phyloP scores from a whole-genome alignment of 2,329 filamentous ascomycete species.

The Xylaria sp. region DNA sequence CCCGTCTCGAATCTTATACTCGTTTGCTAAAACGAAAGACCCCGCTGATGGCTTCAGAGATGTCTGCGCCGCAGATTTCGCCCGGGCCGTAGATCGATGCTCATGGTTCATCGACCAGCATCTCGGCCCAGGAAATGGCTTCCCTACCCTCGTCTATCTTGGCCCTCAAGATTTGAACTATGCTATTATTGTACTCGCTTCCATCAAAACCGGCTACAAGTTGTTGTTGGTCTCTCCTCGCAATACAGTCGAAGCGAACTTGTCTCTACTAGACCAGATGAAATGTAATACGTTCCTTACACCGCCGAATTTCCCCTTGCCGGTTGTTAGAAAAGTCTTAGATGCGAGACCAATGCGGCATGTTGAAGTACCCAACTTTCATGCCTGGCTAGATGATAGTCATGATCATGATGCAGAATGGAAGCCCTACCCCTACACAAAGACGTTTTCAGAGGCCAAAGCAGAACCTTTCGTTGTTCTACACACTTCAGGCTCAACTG shows the following conservation, averaged over 20 bases:
- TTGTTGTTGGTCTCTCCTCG: conserved; percentile 49
- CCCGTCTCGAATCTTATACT: conserved; percentile 42
- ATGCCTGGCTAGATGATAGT: conserved; percentile 34
- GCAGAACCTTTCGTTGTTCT: conserved; percentile 39
- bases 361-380: conserved; percentile 39
- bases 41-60: conserved; percentile 42
- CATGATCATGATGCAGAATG: not conserved
- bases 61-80: conserved; percentile 34
- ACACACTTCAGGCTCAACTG: conserved; percentile 43
- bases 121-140: conserved; percentile 45
- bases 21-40: conserved; percentile 39
- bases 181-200: conserved; percentile 52
- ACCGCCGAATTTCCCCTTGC: conserved; percentile 39
- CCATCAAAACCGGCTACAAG: conserved; percentile 57
- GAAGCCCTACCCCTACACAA: conserved; percentile 32
- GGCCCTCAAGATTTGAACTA: conserved; percentile 53
- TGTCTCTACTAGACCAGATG: conserved; percentile 43
- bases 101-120: conserved; percentile 48
- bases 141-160: conserved; percentile 51
- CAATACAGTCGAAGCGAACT: conserved; percentile 47
- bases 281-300: conserved; percentile 44
- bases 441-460: conserved; percentile 30
- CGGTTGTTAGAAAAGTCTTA: conserved; percentile 45
- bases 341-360: conserved; percentile 36
- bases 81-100: conserved; percentile 42